Evolutionary conservation across 306 rosid genomes (phyloP).

Genomic region (Pueraria montana): DNA sequence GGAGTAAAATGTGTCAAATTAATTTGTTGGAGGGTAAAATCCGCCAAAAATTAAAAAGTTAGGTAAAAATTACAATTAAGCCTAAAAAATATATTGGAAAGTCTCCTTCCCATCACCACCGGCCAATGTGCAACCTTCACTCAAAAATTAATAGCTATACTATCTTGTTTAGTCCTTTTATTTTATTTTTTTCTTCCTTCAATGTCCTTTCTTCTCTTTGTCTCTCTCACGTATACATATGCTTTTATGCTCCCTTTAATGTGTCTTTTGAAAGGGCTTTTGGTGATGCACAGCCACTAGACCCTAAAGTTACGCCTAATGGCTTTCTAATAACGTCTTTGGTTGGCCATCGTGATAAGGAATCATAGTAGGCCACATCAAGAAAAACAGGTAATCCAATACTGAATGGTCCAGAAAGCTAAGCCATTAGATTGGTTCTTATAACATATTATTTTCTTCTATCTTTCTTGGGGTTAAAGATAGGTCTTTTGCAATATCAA

Average conservation of each 20-base stretch:
- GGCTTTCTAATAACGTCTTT: background rate
- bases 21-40: too few species aligned
- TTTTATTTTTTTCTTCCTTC: background rate
- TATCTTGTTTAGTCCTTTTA: background rate
- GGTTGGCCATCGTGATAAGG: background rate
- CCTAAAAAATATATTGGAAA: background rate
- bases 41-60: too few species aligned
- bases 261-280: constrained; percentile 53
- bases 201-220: constrained; percentile 5
- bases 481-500: background rate
- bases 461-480: background rate
- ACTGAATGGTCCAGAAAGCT: constrained; percentile 13
- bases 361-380: constrained; percentile 43
- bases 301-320: constrained; percentile 4
- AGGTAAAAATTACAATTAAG: too few species aligned
- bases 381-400: background rate
- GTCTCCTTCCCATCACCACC: background rate
- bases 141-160: background rate
- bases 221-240: constrained; percentile 25
- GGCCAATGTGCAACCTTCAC: background rate
- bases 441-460: background rate
- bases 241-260: constrained; percentile 47
- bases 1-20: too few species aligned
- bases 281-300: constrained; percentile 64
- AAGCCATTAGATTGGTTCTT: constrained; percentile 41